Evolutionary conservation across 306 rosid genomes (phyloP).

Genomic region (Cicer arietinum): DNA sequence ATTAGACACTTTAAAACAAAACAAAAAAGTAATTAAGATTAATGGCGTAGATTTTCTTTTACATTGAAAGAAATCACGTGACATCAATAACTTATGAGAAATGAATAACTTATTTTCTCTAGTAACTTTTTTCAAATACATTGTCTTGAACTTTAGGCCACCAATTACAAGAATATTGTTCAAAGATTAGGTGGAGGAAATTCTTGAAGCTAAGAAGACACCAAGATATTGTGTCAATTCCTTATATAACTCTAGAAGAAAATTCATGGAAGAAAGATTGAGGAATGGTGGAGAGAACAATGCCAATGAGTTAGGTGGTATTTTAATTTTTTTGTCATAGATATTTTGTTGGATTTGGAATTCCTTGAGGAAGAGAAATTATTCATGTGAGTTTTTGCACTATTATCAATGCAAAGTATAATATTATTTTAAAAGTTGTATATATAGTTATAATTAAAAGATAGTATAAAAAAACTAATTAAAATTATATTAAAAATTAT

Average conservation of each 20-base stretch:
- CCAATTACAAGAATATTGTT: constrained; percentile 32
- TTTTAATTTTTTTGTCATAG: constrained; percentile 39
- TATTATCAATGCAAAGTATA: no score
- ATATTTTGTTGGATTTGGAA: constrained; percentile 49
- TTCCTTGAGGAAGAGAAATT: constrained; percentile 26
- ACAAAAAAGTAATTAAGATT: no score
- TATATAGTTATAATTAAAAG: no score
- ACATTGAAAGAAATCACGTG: no score
- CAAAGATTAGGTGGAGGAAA: constrained; percentile 42
- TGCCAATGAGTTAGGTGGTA: neutral
- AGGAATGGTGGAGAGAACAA: neutral
- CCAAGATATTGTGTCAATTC: constrained; percentile 36
- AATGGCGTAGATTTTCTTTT: no score
- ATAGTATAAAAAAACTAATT: no score
- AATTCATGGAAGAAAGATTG: constrained; percentile 36
- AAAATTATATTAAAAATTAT: no score
- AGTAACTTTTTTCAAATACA: constrained; percentile 17
- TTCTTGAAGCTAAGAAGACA: constrained; percentile 38
- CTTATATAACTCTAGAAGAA: constrained; percentile 42
- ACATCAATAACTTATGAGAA: no score
- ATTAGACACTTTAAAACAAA: no score
- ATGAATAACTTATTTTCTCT: no score
- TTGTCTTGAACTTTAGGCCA: constrained; percentile 44
- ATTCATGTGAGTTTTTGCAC: no score
- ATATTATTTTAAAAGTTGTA: no score